Base-by-base conservation (phyloP, 768 basidiomycete species). In the Sarcodon sp. region DNA sequence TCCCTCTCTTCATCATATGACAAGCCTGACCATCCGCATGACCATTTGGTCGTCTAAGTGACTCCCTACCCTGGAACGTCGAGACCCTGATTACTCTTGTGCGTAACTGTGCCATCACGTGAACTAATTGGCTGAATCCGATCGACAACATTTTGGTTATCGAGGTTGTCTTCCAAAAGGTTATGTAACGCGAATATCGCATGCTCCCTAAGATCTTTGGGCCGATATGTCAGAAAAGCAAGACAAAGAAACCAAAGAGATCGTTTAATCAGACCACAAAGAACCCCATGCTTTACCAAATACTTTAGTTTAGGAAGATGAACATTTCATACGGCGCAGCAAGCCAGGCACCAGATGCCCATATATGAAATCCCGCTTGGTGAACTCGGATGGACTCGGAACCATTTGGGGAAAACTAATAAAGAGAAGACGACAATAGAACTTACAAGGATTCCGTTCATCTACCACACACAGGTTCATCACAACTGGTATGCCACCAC, bases 391-490 rank as follows among this genome's bases (percentile, higher is more conserved):
- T 43, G 12, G 27, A 16, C 27, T 16, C 27, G 39, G 16, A 16
- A 27, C 16, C 3, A 43, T 43, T 16, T 16, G 39, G 39, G 35
- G 15, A 13, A 31, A 13, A 21, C 12, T 7, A n/a, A 27, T 27
- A 27, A 27, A 27, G 21, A 27, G 21, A 27, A 27, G 21, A 27
- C 21, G 4, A 9, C 16, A 21, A 32, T 38, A 38, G 21, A 34
- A 78, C 91, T 65, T 61, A 94, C 92, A 92, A 35, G 92, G 92
- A 64, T 93, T 96, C 49, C 83, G 68, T 56, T 92, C 91, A 60
- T 97, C 92, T 27, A 90, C 69, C 13, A 88, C 87, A 62, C 90
- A 93, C 65, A 92, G 70, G 58, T 84, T 86, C 77, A 96, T 80
- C 13, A 94, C 72, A 43, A 89, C 75, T 46, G 80, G 73, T 50